Base-by-base conservation (phyloP, 805 yeast genomes). In the Wickerhamomyces alni region DNA sequence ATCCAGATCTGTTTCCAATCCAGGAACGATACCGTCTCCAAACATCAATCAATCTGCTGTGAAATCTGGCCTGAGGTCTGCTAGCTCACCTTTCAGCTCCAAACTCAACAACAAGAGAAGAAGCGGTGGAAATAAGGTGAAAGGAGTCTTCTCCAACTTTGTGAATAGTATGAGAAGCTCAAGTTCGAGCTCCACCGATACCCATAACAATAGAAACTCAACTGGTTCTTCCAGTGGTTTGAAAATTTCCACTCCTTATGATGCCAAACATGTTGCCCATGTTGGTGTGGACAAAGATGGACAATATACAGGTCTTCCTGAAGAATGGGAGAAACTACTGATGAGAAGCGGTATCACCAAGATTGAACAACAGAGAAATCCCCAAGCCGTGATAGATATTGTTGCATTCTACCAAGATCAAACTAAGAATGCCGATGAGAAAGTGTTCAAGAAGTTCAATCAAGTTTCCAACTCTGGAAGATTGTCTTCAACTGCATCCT, bases 341-440 rank as follows among this genome's bases (percentile, higher is more conserved):
- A 73, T 82, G 11, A 85, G 93, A 2, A 83, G 88, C 52, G 96
- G 96, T 38, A 88, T 93, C 43, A 78, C 96, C 6, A 79, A 75
- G 46, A 83, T 77, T 46, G 99, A 93, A 54, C 95, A 87, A 63
- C 81, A 82, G 56, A 85, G 82, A 45, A 87, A 93, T 61, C 96
- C 97, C 2, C 89, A 87, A 59, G 96, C 96, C 1, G 95, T 93
- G 5, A 83, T 83, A 72, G 95, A 87, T 54, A 88, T 86, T 43
- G 87, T 87, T 21, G 87, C 86, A 33, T 87, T 87, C 57, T 87
- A 87, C 60, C 86, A 80, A 53, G 83, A 80, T 48, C 70, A 65
- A 21, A 64, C 72, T 0, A 69, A 67, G 33, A 65, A 59, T 35
- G 66, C 66, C 5, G 68, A 67, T 30, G 69, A 65, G 24, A 65